These are phyloP conservation scores for Zancudomyces culisetae DNA, from an alignment of 371 early-diverging fungal species.

Conservation along the genomic window DNA sequence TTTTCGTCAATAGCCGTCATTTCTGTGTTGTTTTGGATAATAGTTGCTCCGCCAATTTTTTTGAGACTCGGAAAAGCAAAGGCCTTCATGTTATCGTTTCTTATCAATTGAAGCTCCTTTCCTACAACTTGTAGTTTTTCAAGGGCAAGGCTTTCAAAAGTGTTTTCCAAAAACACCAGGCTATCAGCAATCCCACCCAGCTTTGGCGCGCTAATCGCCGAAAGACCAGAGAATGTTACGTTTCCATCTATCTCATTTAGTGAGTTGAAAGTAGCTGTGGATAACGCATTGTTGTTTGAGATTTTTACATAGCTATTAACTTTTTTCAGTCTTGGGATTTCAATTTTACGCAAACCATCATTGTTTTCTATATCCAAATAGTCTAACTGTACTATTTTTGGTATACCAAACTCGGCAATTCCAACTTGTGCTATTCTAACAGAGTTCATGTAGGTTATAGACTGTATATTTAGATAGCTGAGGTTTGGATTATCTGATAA, in stretches of 20 bases:
- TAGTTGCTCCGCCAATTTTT: constrained; percentile 2
- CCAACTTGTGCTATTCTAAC: not conserved
- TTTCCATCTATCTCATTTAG: not conserved
- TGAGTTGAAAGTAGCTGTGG: not conserved
- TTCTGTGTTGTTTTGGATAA: constrained; percentile 6
- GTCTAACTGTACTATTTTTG: not conserved
- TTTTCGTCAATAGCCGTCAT: not conserved
- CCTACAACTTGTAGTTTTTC: not conserved
- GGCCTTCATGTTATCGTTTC: not conserved
- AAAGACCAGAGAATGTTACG: not conserved
- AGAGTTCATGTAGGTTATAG: not conserved
- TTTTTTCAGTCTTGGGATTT: not conserved
- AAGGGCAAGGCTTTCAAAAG: not conserved
- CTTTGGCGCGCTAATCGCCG: not conserved
- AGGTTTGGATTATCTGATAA: not conserved
- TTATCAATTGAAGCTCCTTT: not conserved
- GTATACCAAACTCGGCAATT: not conserved
- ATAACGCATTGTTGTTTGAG: not conserved
- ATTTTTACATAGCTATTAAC: not conserved
- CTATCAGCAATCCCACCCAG: not conserved
- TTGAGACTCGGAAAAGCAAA: not conserved
- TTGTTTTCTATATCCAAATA: not conserved
- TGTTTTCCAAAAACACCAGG: not conserved
- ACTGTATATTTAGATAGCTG: not conserved
- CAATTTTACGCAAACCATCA: not conserved